Percentiles rank a stretch among this genome's conserved stretches.
Evolutionary conservation across 805 yeast species (phyloP).

Genomic region (Cyberlindnera xylosilytica): DNA sequence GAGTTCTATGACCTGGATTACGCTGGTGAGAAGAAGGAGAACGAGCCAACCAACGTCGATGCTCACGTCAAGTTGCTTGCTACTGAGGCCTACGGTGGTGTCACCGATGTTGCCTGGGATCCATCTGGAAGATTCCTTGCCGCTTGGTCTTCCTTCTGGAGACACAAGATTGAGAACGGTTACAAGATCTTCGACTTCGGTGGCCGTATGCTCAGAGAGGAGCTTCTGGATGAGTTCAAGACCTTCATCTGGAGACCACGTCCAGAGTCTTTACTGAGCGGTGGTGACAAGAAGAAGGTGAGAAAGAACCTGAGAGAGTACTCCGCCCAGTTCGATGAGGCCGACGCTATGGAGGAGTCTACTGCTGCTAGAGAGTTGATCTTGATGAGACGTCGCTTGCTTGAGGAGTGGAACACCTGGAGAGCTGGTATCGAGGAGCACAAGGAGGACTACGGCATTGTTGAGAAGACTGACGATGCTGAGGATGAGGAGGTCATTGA

Average conservation of each 20-base stretch:
- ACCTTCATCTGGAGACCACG: conserved; percentile 97
- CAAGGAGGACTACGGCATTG: conserved; percentile 46
- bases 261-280: conserved; percentile 73
- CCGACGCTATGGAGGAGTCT: conserved; percentile 93
- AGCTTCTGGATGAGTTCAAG: conserved; percentile 76
- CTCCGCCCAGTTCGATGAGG: conserved; percentile 90
- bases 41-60: conserved; percentile 36
- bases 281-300: conserved; percentile 83
- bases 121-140: conserved; percentile 91
- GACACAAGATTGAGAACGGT: conserved; percentile 85
- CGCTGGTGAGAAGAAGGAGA: conserved; percentile 61
- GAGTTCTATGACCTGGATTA: conserved; percentile 86
- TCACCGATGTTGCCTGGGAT: conserved; percentile 89
- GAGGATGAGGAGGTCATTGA: conserved; percentile 78
- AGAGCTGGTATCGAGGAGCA: conserved; percentile 50
- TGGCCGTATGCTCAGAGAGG: conserved; percentile 75
- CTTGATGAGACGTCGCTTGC: conserved; percentile 72
- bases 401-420: conserved; percentile 85
- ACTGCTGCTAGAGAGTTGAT: conserved; percentile 89
- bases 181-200: conserved; percentile 82
- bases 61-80: conserved; percentile 41
- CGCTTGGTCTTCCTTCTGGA: conserved; percentile 84
- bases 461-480: conserved; percentile 43
- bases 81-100: conserved; percentile 65
- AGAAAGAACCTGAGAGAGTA: conserved; percentile 86